These are phyloP conservation scores for Cordia subcordata DNA, from an alignment of 257 asterid species.

Conservation along the genomic window DNA sequence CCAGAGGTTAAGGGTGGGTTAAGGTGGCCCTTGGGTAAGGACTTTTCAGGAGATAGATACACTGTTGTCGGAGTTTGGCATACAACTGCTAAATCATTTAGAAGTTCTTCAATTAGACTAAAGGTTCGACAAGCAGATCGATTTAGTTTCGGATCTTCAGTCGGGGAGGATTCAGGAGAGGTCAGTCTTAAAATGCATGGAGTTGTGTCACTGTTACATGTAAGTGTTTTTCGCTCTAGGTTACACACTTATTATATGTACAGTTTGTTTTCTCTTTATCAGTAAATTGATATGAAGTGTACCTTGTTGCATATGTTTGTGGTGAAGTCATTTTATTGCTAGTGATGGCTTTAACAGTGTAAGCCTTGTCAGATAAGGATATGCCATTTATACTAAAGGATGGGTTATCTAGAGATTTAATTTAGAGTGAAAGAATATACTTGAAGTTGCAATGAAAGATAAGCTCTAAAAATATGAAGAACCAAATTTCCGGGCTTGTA, in stretches of 20 bases:
- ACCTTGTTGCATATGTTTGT: neutral
- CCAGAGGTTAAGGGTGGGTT: constrained; percentile 43
- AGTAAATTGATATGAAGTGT: neutral
- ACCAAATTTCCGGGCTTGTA: too few relatives aligned
- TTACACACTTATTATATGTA: neutral
- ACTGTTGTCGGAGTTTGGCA: constrained; percentile 41
- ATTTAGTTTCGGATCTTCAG: constrained; percentile 39
- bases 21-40: constrained; percentile 44
- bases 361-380: too few relatives aligned
- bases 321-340: too few relatives aligned
- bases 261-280: neutral
- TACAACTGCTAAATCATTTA: constrained; percentile 25
- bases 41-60: constrained; percentile 35
- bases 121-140: constrained; percentile 44
- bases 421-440: too few relatives aligned
- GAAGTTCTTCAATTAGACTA: constrained; percentile 34
- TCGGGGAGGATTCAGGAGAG: constrained; percentile 45
- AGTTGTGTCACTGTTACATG: constrained; percentile 29
- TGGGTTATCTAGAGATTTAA: too few relatives aligned
- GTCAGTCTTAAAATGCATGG: constrained; percentile 32
- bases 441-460: too few relatives aligned
- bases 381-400: too few relatives aligned
- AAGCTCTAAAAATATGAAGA: too few relatives aligned
- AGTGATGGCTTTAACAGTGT: too few relatives aligned
- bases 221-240: constrained; percentile 15